A percentile compares a stretch with the other conserved stretches of the same genome.
Evolutionary conservation across 345 rosid genomes (phyloP).

Genomic region (Gossypium stocksii): DNA sequence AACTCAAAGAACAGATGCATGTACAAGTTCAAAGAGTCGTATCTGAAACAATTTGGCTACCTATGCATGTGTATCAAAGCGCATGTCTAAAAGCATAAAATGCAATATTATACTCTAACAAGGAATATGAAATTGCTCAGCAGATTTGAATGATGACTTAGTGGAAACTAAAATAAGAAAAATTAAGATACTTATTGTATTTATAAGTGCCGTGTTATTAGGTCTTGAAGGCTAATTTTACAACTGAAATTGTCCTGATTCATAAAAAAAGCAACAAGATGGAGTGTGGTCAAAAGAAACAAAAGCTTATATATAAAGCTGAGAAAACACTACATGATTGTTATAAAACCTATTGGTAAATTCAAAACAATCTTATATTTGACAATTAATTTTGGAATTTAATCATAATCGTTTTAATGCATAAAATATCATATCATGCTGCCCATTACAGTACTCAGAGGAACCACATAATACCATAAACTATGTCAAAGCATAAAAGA

Average conservation of each 20-base stretch:
- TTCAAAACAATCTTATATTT: neutral
- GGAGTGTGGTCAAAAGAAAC: neutral
- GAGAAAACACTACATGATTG: neutral
- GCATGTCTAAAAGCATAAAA: neutral
- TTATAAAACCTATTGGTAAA: neutral
- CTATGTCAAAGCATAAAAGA: neutral
- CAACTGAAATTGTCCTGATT: neutral
- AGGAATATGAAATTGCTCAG: neutral
- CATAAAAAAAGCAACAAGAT: neutral
- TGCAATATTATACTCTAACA: neutral
- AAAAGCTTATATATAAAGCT: neutral
- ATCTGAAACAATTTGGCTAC: neutral
- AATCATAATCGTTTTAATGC: neutral
- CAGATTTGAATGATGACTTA: neutral
- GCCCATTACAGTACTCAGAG: neutral
- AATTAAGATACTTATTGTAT: neutral
- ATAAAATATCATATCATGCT: neutral
- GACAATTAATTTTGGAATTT: neutral
- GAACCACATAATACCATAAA: neutral
- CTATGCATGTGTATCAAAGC: neutral
- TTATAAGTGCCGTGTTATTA: neutral
- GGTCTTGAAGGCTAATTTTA: neutral
- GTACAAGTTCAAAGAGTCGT: neutral
- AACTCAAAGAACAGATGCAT: neutral
- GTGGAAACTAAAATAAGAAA: neutral